These are phyloP conservation scores for Hanseniaspora occidentalis DNA, from an alignment of 805 yeast genomes.

Conservation along the genomic window DNA sequence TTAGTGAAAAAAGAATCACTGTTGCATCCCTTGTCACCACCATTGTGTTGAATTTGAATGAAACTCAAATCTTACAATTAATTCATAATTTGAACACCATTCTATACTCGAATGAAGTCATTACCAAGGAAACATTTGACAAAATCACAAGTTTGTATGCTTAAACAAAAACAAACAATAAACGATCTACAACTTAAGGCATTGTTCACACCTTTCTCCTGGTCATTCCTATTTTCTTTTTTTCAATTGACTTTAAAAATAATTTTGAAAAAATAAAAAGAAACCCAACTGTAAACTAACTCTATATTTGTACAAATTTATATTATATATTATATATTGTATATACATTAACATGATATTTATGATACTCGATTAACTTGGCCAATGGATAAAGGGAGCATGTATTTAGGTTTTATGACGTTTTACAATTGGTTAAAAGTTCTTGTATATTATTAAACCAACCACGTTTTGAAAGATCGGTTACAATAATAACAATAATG, in stretches of 20 bases:
- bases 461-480: too few species aligned
- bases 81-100: slow-evolving; percentile 36
- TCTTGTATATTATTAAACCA: too few species aligned
- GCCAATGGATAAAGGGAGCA: too few species aligned
- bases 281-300: not conserved
- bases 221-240: not conserved
- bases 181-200: slow-evolving; percentile 12
- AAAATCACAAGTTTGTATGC: slow-evolving; percentile 23
- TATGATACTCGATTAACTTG: too few species aligned
- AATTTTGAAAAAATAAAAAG: not conserved
- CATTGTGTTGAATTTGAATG: slow-evolving; percentile 56
- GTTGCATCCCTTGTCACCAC: slow-evolving; percentile 67
- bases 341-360: too few species aligned
- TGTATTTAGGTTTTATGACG: too few species aligned
- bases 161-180: too few species aligned
- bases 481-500: too few species aligned
- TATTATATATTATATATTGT: slow-evolving; percentile 3
- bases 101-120: slow-evolving; percentile 28
- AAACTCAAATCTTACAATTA: slow-evolving; percentile 52
- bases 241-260: not conserved
- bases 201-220: not conserved
- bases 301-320: too few species aligned
- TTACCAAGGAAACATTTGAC: slow-evolving; percentile 25
- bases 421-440: too few species aligned
- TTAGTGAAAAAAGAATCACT: slow-evolving; percentile 57